Percentiles rank a stretch among this genome's conserved stretches.
These are phyloP conservation scores for Xenoacremonium recifei DNA, from an alignment of 2,329 filamentous ascomycete genomes.

Conservation along the genomic window DNA sequence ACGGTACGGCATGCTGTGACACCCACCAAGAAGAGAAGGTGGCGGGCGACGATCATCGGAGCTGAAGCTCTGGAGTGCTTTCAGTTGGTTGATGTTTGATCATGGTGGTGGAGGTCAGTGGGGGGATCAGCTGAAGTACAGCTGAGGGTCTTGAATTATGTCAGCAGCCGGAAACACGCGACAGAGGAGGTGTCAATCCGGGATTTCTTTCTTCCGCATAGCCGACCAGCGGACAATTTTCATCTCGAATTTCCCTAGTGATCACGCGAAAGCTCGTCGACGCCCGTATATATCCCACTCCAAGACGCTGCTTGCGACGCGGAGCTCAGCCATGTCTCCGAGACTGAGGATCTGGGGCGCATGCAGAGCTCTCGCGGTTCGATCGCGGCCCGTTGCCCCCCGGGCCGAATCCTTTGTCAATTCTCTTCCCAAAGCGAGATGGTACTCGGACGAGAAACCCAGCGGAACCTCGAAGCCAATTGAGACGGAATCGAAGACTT, in stretches of 20 bases:
- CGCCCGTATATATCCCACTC: conserved; percentile 20
- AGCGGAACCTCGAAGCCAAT: conserved; percentile 22
- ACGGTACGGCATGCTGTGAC: too few relatives aligned
- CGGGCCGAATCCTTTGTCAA: conserved; percentile 21
- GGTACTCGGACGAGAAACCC: conserved; percentile 34
- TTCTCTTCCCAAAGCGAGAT: conserved; percentile 20
- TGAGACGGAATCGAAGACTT: conserved; percentile 13
- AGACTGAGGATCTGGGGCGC: conserved; percentile 33
- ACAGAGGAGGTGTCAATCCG: conserved; percentile 9
- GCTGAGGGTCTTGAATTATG: neutral
- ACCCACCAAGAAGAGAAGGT: too few relatives aligned
- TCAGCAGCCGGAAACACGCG: neutral
- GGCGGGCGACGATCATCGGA: too few relatives aligned
- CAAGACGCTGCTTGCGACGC: conserved; percentile 25
- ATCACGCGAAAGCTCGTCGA: conserved; percentile 23
- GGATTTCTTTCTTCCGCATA: conserved; percentile 20
- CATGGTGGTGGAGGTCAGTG: too few relatives aligned
- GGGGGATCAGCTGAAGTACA: too few relatives aligned
- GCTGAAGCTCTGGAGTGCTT: too few relatives aligned
- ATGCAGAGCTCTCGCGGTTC: conserved; percentile 33
- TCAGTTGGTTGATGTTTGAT: neutral
- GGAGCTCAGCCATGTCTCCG: conserved; percentile 33
- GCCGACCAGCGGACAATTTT: conserved; percentile 22
- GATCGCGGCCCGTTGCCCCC: conserved; percentile 25
- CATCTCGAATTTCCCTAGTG: conserved; percentile 20